A percentile compares a stretch with the other conserved stretches of the same genome.
Evolutionary conservation across 2,329 filamentous ascomycete genomes (phyloP).

Genomic region (Fusarium fujikuroi): DNA sequence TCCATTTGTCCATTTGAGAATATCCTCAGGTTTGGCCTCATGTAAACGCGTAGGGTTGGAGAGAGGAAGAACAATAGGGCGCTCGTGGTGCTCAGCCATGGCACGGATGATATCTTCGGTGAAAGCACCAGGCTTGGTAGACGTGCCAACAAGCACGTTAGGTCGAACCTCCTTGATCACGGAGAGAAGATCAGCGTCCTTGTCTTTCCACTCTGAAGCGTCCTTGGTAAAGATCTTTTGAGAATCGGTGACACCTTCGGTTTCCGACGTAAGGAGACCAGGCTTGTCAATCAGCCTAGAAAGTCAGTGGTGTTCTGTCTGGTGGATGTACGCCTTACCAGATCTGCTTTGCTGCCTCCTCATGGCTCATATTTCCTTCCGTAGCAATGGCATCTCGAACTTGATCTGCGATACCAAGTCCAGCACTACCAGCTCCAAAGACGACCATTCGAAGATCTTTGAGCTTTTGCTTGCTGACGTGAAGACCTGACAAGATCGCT

Average conservation of each 20-base stretch:
- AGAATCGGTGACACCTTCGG: constrained; percentile 68
- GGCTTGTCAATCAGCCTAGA: constrained; percentile 83
- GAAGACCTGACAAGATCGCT: constrained; percentile 79
- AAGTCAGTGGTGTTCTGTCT: neutral
- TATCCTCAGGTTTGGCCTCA: constrained; percentile 80
- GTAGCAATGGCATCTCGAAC: constrained; percentile 81
- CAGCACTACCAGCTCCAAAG: constrained; percentile 84
- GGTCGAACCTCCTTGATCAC: constrained; percentile 79
- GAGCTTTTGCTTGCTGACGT: constrained; percentile 74
- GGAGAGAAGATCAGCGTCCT: constrained; percentile 68
- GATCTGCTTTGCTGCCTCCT: constrained; percentile 83
- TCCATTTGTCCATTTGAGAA: constrained; percentile 82
- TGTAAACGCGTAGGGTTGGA: constrained; percentile 88
- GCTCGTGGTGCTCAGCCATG: constrained; percentile 78
- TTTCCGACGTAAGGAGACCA: constrained; percentile 75
- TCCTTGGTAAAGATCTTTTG: constrained; percentile 75
- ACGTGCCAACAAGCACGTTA: constrained; percentile 85
- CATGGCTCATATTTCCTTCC: constrained; percentile 71
- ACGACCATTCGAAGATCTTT: constrained; percentile 76
- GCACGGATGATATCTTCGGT: constrained; percentile 77
- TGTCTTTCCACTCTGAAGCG: constrained; percentile 70
- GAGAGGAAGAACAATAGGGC: constrained; percentile 83
- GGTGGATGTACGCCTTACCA: constrained; percentile 64
- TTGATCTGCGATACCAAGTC: constrained; percentile 87
- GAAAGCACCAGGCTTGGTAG: constrained; percentile 80